Percentiles rank a stretch among this genome's conserved stretches.
Conservation (phyloP, 2,329 filamentous ascomycete species). For the Botrytis squamosa region DNA sequence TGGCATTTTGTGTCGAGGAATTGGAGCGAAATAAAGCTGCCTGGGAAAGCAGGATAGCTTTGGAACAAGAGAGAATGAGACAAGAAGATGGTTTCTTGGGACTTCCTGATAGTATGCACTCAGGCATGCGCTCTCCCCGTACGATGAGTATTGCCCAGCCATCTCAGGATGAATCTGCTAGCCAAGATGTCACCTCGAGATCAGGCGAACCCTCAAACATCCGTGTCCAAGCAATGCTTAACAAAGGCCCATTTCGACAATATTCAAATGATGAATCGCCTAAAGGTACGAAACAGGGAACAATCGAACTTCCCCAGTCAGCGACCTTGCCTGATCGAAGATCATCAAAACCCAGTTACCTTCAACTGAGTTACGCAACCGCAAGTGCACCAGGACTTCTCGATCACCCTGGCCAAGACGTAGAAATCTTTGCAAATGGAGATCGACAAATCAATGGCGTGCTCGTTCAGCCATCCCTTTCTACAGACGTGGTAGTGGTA, state of each 20-base stretch:
- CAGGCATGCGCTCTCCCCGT: constrained; percentile 38
- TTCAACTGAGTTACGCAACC: constrained; percentile 36
- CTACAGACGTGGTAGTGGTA: constrained; percentile 34
- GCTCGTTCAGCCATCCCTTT: constrained; percentile 28
- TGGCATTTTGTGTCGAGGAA: constrained; percentile 81
- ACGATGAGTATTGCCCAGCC: constrained; percentile 36
- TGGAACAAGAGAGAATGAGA: constrained; percentile 50
- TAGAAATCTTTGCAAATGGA: constrained; percentile 16
- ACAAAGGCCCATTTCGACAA: constrained; percentile 31
- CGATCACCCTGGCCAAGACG: constrained; percentile 24
- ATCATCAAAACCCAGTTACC: constrained; percentile 38
- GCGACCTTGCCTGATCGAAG: constrained; percentile 30
- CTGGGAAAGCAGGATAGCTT: constrained; percentile 68
- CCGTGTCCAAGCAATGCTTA: constrained; percentile 31
- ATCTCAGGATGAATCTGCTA: constrained; percentile 25
- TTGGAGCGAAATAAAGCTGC: constrained; percentile 72
- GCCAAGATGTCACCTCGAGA: constrained; percentile 25
- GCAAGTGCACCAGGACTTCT: constrained; percentile 29
- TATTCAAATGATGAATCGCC: constrained; percentile 27
- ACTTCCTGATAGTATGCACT: constrained; percentile 38
- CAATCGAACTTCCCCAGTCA: constrained; percentile 28
- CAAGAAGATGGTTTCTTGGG: constrained; percentile 39
- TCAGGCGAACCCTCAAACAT: constrained; percentile 25
- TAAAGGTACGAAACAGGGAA: constrained; percentile 22
- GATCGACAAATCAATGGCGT: constrained; percentile 23